phyloP scores from a whole-genome alignment of 2,329 filamentous ascomycete species.

The Fusarium piperis region DNA sequence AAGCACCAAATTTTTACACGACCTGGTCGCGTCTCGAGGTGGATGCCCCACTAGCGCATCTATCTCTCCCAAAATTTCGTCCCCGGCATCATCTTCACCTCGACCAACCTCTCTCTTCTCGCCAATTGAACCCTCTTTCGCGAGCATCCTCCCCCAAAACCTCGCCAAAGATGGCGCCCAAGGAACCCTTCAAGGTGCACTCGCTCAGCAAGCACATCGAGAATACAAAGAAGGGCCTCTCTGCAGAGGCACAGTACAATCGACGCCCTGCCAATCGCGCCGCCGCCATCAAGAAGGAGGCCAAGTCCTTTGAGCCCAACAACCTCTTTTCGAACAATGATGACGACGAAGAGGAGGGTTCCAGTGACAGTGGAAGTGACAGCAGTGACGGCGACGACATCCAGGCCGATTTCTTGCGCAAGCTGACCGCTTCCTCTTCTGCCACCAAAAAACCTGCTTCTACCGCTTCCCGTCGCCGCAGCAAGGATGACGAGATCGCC shows the following conservation, averaged over 20 bases:
- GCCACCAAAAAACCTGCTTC: slow-evolving; percentile 19
- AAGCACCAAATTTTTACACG: slow-evolving; percentile 24
- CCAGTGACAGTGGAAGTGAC: slow-evolving; percentile 45
- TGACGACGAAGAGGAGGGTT: slow-evolving; percentile 44
- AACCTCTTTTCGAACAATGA: slow-evolving; percentile 45
- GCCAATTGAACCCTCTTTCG: slow-evolving; percentile 37
- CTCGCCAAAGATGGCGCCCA: slow-evolving; percentile 49
- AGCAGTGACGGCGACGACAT: slow-evolving; percentile 45
- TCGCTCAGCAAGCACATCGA: slow-evolving; percentile 52
- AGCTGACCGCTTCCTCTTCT: slow-evolving; percentile 37
- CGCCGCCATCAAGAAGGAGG: slow-evolving; percentile 46
- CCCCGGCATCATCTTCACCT: slow-evolving; percentile 32
- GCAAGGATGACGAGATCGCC: slow-evolving; percentile 52
- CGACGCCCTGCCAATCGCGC: slow-evolving; percentile 40
- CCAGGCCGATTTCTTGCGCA: slow-evolving; percentile 46
- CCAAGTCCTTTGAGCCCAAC: slow-evolving; percentile 31
- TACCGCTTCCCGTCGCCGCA: slow-evolving; percentile 37
- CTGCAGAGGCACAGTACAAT: slow-evolving; percentile 47
- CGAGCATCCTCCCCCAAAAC: slow-evolving; percentile 17
- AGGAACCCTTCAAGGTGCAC: slow-evolving; percentile 48
- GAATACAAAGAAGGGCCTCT: slow-evolving; percentile 50
- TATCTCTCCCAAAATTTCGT: slow-evolving; percentile 42
- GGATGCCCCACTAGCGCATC: slow-evolving; percentile 34
- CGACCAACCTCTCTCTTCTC: slow-evolving; percentile 18
- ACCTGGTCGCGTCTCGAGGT: slow-evolving; percentile 18